Base-by-base conservation (phyloP, 2,329 filamentous ascomycete species). In the Zelopaecilomyces penicillatus region DNA sequence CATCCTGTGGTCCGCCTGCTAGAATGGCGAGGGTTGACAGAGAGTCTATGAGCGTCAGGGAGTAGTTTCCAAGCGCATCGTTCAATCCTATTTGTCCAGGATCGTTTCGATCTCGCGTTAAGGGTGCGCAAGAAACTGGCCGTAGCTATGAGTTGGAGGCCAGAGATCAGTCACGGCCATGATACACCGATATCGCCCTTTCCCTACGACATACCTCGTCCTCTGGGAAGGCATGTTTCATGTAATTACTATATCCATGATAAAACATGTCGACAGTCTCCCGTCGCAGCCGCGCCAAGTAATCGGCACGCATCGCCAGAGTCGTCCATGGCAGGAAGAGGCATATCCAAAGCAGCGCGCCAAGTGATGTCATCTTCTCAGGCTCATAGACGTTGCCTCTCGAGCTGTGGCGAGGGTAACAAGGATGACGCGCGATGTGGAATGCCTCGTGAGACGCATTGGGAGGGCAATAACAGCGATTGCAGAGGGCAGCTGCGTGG, bases 51-150 rank as follows among this genome's bases (percentile, higher is more conserved):
- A 97, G 73, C 1, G 93, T 97, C 50, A 98, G 72, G 44, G 90
- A 96, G 67, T 97, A 98, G 68, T 98, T 97, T 4, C 93, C 93
- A 37, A 98, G 76, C 10, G 94, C 90, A 64, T 98, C 93, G 68
- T 97, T 97, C 50, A 96, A 73, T 56, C 88, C 90, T 54, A 93
- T 80, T 58, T 94, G 85, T 46, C 76, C 76, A 2, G 87, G 84
- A 60, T 95, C 86, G 39, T 80, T 71, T 56, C 78, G 77, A 68
- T 96, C 90, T 65, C 93, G 84, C 35, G 86, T 88, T 57, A 97
- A 73, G 5, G 93, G 88, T 11, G 71, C 71, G 66, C 93, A 98
- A 28, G 87, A 82, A 19, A 98, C 70, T 6, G 93, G 93, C 38
- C 87, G 85, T 46, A 98, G 72, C 78, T 91, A 54, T 46, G 9